These are phyloP conservation scores for Boletus rufocinnamomeus DNA, from an alignment of 768 basidiomycete species.

Conservation along the genomic window DNA sequence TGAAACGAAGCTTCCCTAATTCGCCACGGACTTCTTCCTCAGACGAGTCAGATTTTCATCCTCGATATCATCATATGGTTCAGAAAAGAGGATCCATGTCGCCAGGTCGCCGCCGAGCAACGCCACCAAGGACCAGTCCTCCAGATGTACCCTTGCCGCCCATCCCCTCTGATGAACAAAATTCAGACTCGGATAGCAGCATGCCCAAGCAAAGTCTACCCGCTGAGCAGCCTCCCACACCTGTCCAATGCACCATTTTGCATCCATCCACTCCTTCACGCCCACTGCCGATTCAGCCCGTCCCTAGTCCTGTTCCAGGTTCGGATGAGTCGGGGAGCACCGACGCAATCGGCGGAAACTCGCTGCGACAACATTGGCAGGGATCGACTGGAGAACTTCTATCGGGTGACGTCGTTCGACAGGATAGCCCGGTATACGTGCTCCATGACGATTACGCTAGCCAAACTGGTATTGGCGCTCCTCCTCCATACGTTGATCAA, in stretches of 20 bases:
- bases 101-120: conserved; percentile 4
- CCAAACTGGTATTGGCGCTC: conserved; percentile 14
- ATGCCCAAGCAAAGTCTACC: not conserved
- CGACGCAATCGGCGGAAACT: not conserved
- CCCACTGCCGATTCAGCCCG: conserved; percentile 22
- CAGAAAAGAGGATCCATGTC: conserved; percentile 1
- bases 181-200: not conserved
- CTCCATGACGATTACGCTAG: conserved; percentile 3
- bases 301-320: conserved; percentile 18
- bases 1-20: conserved; percentile 2
- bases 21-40: conserved; percentile 9
- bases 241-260: not conserved
- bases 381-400: not conserved
- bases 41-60: conserved; percentile 7
- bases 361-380: conserved; percentile 13
- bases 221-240: conserved; percentile 7
- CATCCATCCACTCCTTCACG: conserved; percentile 3
- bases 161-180: conserved; percentile 17
- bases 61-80: conserved; percentile 4
- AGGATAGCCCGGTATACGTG: conserved; percentile 25
- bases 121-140: conserved; percentile 15
- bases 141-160: conserved; percentile 27
- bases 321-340: conserved; percentile 10
- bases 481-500: conserved; percentile 20
- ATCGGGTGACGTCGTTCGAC: conserved; percentile 16